Evolutionary conservation across 345 rosid species (phyloP), one percentile per base, ranked within the genome.

Genomic region (Boechera retrofracta): DNA sequence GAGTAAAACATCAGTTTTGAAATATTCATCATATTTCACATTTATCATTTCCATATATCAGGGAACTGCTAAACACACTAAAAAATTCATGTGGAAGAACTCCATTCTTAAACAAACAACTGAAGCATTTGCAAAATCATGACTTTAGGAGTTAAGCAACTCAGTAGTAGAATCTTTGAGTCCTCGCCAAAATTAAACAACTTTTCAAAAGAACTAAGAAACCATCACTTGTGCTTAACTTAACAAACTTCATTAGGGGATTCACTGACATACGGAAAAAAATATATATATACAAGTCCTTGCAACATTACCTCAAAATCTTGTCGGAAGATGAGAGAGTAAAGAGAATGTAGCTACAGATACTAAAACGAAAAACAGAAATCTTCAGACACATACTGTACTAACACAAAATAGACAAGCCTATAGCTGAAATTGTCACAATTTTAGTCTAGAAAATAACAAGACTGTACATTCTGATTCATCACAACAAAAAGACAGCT

Each of bases 341-440:
- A 65, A 13, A 26, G 47, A 54, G 24, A 58, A 51, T 59, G 78
- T 56, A 74, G 72, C 59, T 18, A 45, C 59, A 4, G 7, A 57
- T 10, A 66, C 51, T 62, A 10, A 62, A 61, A 7, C 18, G 2
- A 31, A 42, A 10, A 51, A 49, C 3, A 13, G 10, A 64, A 16
- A 64, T 42, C 66, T 67, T 31, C 28, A 52, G 47, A 64, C 7
- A 7, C 54, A 58, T 44, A 18, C 18, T 29, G 35, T 28, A 52
- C 52, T 33, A 35, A 71, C 28, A 38, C 4, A 13, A 48, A 44
- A 6, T 13, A 4, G 49, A 44, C 16, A 44, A 44, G 49, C 49
- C 5, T 13, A 13, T 44, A 1, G n/a, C 5, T 44, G 16, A 5
- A n/a, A 47, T 47, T 47, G 8, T 47, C 33, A 24, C 15, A 12